These are phyloP conservation scores for Colletotrichum sidae DNA, from an alignment of 2,329 filamentous ascomycete species.

Conservation along the genomic window DNA sequence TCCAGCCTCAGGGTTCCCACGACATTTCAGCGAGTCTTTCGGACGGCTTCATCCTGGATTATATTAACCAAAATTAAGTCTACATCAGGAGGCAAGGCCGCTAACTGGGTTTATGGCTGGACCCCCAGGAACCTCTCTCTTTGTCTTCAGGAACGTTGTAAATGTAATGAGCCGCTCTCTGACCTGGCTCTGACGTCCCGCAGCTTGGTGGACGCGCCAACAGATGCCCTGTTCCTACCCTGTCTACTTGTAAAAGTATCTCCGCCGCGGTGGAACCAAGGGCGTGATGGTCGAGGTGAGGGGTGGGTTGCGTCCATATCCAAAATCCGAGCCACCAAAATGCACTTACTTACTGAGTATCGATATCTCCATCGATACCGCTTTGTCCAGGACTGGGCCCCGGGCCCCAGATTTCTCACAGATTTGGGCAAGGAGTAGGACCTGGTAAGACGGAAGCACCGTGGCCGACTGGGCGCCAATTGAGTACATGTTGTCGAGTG, in stretches of 20 bases:
- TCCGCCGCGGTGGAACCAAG: not conserved
- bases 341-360: too few relatives aligned
- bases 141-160: constrained; percentile 31
- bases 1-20: constrained; percentile 4
- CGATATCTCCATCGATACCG: too few relatives aligned
- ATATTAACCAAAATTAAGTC: constrained; percentile 35
- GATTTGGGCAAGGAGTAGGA: too few relatives aligned
- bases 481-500: too few relatives aligned
- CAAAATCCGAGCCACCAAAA: too few relatives aligned
- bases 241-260: too few relatives aligned
- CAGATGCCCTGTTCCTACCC: constrained; percentile 10
- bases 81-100: constrained; percentile 9
- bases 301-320: not conserved
- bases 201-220: constrained; percentile 17
- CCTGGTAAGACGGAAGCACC: too few relatives aligned
- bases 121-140: constrained; percentile 23
- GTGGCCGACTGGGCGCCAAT: too few relatives aligned
- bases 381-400: too few relatives aligned
- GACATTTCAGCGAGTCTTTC: constrained; percentile 8
- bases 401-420: too few relatives aligned
- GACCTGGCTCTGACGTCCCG: constrained; percentile 20
- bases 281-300: not conserved
- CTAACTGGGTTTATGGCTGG: constrained; percentile 13
- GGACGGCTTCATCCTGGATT: constrained; percentile 21
- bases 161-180: constrained; percentile 23